Percentiles rank a stretch among this genome's conserved stretches.
phyloP scores from a whole-genome alignment of 2,329 filamentous ascomycete genomes.

The Sordariomycetes sp. region DNA sequence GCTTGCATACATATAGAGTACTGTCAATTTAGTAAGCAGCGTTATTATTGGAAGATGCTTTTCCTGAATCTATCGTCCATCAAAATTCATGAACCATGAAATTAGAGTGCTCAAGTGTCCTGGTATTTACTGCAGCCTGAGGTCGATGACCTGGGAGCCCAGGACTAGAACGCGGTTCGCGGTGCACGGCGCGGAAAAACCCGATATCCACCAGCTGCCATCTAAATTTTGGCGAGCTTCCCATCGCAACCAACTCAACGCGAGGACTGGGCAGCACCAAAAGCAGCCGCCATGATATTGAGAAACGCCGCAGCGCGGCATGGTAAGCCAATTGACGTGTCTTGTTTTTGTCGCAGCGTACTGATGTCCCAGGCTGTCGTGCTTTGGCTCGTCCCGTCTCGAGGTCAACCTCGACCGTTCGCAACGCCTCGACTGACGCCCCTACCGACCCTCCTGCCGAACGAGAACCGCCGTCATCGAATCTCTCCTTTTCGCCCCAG shows the following conservation, averaged over 20 bases:
- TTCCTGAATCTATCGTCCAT: too few relatives aligned
- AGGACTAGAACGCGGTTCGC: constrained; percentile 1
- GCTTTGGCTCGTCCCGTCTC: constrained; percentile 36
- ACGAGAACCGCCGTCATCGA: neutral
- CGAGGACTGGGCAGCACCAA: neutral
- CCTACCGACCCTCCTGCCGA: neutral
- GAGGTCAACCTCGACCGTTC: constrained; percentile 18
- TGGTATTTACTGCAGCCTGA: too few relatives aligned
- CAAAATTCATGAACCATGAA: too few relatives aligned
- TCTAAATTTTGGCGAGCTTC: constrained; percentile 2
- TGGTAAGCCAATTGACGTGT: constrained; percentile 29
- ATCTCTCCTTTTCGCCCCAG: neutral
- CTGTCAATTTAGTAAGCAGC: too few relatives aligned
- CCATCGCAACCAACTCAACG: neutral
- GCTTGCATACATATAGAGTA: constrained; percentile 16
- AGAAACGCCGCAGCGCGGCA: constrained; percentile 45
- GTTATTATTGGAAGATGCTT: too few relatives aligned
- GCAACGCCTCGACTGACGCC: constrained; percentile 21
- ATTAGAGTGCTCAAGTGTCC: too few relatives aligned
- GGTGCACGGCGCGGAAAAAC: constrained; percentile 3
- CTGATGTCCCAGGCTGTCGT: constrained; percentile 17
- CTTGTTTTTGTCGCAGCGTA: neutral
- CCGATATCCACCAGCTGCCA: neutral
- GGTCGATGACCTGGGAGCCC: too few relatives aligned
- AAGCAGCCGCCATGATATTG: constrained; percentile 39